Percentiles rank a stretch among this genome's conserved stretches.
These are phyloP conservation scores for Ganoderma lucidum DNA, from an alignment of 1,284 basidiomycete genomes.

Conservation along the genomic window DNA sequence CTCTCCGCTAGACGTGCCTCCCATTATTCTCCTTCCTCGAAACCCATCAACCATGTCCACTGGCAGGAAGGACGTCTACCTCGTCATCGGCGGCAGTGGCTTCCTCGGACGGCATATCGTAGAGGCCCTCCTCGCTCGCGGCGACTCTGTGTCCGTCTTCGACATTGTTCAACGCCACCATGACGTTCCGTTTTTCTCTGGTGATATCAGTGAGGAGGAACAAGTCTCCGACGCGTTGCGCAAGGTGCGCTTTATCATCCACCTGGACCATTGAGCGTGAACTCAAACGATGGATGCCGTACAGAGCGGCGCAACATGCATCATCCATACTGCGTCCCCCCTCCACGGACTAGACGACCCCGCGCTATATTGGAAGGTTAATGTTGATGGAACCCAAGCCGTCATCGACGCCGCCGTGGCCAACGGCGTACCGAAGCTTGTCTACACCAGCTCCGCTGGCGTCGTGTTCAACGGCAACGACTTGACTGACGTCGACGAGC, in stretches of 20 bases:
- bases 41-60: slow-evolving; percentile 35
- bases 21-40: not conserved
- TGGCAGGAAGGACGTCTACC: slow-evolving; percentile 59
- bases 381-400: slow-evolving; percentile 90
- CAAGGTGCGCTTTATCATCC: slow-evolving; percentile 57
- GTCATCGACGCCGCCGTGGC: slow-evolving; percentile 85
- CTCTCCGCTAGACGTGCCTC: not conserved
- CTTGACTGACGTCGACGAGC: slow-evolving; percentile 91
- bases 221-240: slow-evolving; percentile 76
- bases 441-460: slow-evolving; percentile 95
- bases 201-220: slow-evolving; percentile 83
- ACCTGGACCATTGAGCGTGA: not conserved
- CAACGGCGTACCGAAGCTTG: slow-evolving; percentile 83
- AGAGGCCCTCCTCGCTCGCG: slow-evolving; percentile 79
- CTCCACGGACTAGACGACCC: slow-evolving; percentile 75
- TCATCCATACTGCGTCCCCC: slow-evolving; percentile 97
- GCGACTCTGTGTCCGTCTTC: slow-evolving; percentile 84
- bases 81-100: slow-evolving; percentile 92
- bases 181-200: slow-evolving; percentile 87
- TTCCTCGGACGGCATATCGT: slow-evolving; percentile 94
- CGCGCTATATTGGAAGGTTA: slow-evolving; percentile 91
- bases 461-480: slow-evolving; percentile 90
- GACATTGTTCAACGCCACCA: slow-evolving; percentile 91
- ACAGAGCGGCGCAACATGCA: slow-evolving; percentile 83
- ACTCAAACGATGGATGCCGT: not conserved